Base-by-base conservation (phyloP, 495 filamentous ascomycete species). In the Chaetomidium leptoderma region DNA sequence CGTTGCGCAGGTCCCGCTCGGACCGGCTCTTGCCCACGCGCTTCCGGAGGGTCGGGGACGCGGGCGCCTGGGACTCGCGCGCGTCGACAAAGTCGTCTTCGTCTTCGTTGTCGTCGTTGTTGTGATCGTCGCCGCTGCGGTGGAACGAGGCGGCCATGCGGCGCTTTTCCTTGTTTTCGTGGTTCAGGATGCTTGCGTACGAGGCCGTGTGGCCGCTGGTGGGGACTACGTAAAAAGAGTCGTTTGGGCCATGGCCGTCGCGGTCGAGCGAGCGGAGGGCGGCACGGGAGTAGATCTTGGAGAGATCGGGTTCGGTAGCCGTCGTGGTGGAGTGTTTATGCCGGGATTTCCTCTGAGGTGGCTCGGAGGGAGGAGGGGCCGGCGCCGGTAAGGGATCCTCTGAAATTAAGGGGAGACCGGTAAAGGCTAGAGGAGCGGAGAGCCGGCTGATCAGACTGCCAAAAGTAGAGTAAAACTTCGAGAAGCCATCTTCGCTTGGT, bases 181-280 rank as follows among this genome's bases (percentile, higher is more conserved):
- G 83, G 9, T 81, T 82, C 1, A 96, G 74, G 27, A 98, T 95
- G 43, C 83, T 87, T 4, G 93, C 92, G 67, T 97, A 98, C 0
- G 89, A 88, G 40, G 89, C 83, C 0, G 91, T 96, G 55, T 90
- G 89, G 27, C 93, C 93, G 6, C 89, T 88, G 0, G 88, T 86
- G 9, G 92, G 93, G 0, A 98, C 93, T 1, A 98, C 89, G 66
- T 97, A 97, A 76, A 97, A 98, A 27, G 86, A 91, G 66, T 97
- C 91, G 35, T 83, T 83, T 26, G 75, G 74, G 8, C 73, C 77
- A 19, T 85, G 72, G 10, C 70, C 73, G 36, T 75, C 74, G 27
- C 69, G 66, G 7, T 67, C 57, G n/a, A 80, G 74, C 11, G 90
- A 89, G 29, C 83, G 81, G 42, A 97, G 78, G 6, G 91, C 89